Percentiles rank a stretch among this genome's conserved stretches.
These are phyloP conservation scores for Talaromyces liani DNA, from an alignment of 495 filamentous ascomycete species.

Conservation along the genomic window DNA sequence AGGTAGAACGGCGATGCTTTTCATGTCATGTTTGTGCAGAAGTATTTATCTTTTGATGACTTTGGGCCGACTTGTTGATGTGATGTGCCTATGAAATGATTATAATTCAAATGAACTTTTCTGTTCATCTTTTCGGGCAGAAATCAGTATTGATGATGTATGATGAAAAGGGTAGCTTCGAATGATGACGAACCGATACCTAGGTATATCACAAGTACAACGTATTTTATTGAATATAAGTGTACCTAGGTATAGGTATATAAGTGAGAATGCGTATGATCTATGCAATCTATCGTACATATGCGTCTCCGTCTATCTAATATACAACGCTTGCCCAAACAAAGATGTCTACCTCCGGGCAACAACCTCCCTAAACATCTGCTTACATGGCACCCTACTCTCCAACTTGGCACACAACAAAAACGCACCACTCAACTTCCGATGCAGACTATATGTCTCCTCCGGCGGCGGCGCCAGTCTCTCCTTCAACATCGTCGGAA, in stretches of 20 bases:
- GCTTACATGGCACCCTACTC: constrained; percentile 71
- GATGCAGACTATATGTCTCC: constrained; percentile 94
- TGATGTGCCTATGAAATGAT: not conserved
- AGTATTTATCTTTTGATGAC: not conserved
- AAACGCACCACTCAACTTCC: constrained; percentile 94
- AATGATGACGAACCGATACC: not conserved
- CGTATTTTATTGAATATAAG: no score
- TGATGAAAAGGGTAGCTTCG: not conserved
- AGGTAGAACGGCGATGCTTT: not conserved
- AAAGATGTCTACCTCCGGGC: not conserved
- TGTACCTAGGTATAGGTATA: not conserved
- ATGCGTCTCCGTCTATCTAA: not conserved
- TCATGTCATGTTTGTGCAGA: constrained; percentile 2
- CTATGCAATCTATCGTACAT: not conserved
- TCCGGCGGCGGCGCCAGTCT: constrained; percentile 85
- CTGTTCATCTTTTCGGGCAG: not conserved
- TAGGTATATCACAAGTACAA: not conserved
- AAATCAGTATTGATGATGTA: not conserved
- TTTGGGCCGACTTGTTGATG: not conserved
- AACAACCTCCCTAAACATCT: constrained; percentile 68
- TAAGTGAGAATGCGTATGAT: not conserved
- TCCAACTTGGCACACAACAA: constrained; percentile 82
- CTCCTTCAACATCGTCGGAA: constrained; percentile 89
- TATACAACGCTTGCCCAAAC: not conserved
- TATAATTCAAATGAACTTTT: not conserved